phyloP scores from a whole-genome alignment of 2,329 filamentous ascomycete genomes.

The Aspergillus costaricaensis region DNA sequence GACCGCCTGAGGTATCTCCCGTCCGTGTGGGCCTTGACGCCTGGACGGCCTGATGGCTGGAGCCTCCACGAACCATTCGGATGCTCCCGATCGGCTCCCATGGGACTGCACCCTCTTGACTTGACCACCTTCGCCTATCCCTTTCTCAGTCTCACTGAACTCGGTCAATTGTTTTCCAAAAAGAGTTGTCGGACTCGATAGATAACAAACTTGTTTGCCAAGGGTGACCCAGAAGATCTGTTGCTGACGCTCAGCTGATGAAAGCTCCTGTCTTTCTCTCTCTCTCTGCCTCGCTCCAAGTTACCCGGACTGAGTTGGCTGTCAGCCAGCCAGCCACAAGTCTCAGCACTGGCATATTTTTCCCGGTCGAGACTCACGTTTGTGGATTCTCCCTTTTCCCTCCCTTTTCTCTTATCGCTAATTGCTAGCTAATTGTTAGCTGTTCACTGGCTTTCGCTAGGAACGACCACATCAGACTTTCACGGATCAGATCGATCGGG shows the following conservation, averaged over 20 bases:
- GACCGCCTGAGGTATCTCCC: background rate
- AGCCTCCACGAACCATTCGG: slow-evolving; percentile 15
- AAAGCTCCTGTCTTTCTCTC: background rate
- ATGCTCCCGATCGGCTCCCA: slow-evolving; percentile 13
- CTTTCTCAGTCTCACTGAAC: too few relatives aligned
- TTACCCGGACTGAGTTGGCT: background rate
- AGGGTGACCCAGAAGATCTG: too few relatives aligned
- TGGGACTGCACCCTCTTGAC: background rate
- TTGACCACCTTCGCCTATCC: too few relatives aligned
- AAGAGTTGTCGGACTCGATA: too few relatives aligned
- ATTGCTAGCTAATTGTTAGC: background rate
- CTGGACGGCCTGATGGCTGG: background rate
- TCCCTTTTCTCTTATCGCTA: background rate
- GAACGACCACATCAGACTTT: background rate
- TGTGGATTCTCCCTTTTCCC: background rate
- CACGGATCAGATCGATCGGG: background rate
- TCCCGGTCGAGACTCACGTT: background rate
- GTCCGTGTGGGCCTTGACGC: background rate
- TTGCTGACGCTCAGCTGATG: background rate
- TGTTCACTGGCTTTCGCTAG: background rate
- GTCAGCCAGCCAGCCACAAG: background rate
- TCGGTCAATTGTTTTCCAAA: background rate
- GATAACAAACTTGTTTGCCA: too few relatives aligned
- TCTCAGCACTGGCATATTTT: background rate
- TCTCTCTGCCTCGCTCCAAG: too few relatives aligned